A percentile compares a stretch with the other conserved stretches of the same genome.
Evolutionary conservation across 441 rosid genomes (phyloP).

Genomic region (Hura crepitans): DNA sequence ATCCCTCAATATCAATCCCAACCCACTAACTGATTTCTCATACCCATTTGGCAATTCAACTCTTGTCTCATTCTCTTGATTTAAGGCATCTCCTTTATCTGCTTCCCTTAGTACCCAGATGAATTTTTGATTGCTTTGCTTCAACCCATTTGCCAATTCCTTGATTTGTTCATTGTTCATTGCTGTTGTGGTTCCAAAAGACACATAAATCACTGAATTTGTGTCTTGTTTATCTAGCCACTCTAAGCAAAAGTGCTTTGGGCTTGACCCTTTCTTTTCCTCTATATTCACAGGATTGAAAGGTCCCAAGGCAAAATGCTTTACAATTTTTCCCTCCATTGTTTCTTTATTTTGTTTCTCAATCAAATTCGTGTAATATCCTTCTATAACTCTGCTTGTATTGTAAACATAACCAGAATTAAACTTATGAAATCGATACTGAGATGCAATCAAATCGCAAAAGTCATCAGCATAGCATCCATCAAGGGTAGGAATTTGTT

Average conservation of each 20-base stretch:
- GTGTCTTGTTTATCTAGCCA: conserved; percentile 49
- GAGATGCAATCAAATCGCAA: conserved; percentile 24
- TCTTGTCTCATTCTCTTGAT: conserved; percentile 25
- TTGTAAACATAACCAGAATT: conserved; percentile 36
- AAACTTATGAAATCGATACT: conserved; percentile 16
- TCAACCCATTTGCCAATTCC: conserved; percentile 43
- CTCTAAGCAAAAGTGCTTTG: conserved; percentile 31
- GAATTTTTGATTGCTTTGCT: conserved; percentile 45
- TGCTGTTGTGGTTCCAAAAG: conserved; percentile 52
- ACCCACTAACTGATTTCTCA: too few species aligned
- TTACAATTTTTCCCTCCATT: too few species aligned
- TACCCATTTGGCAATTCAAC: conserved; percentile 35
- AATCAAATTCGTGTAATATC: conserved; percentile 30
- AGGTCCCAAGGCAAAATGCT: conserved; percentile 52
- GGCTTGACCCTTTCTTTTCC: neutral
- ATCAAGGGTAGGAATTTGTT: conserved; percentile 31
- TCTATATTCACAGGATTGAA: conserved; percentile 27
- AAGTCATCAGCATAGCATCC: conserved; percentile 44
- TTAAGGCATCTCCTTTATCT: conserved; percentile 42
- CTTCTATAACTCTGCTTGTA: conserved; percentile 40
- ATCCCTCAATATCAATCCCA: conserved; percentile 38
- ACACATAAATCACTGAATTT: conserved; percentile 45
- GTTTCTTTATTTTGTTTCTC: conserved; percentile 16
- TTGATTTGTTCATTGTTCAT: conserved; percentile 37
- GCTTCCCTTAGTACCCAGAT: conserved; percentile 61